Conservation (phyloP, 2,329 filamentous ascomycete species). For the Catunica adiposa region DNA sequence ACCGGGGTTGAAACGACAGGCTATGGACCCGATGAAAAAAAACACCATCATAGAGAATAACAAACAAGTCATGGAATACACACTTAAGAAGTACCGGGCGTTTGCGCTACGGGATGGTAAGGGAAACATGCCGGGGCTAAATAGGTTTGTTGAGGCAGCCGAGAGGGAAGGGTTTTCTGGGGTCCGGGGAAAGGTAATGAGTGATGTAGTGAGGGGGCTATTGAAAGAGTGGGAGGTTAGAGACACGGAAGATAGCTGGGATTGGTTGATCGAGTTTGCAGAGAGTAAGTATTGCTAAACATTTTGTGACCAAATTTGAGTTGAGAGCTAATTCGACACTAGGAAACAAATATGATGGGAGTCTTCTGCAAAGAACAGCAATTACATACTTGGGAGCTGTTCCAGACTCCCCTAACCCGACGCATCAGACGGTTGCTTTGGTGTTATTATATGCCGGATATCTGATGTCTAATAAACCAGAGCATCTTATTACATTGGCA, state of each 20-base stretch:
- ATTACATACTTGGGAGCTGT: not conserved
- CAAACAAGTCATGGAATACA: not conserved
- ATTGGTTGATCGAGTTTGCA: slow-evolving; percentile 4
- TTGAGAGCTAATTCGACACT: not conserved
- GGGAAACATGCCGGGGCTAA: slow-evolving; percentile 2
- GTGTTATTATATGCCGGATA: not conserved
- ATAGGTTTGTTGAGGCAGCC: slow-evolving; percentile 6
- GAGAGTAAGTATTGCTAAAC: slow-evolving; percentile 1
- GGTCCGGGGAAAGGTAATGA: slow-evolving; percentile 7
- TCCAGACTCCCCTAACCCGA: not conserved
- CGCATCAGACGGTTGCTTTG: not conserved
- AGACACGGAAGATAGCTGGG: slow-evolving; percentile 5
- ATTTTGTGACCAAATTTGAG: not conserved
- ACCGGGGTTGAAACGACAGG: not conserved
- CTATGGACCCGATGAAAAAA: not conserved
- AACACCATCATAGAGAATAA: not conserved
- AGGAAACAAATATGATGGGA: not conserved
- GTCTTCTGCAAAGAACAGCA: not conserved
- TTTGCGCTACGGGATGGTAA: not conserved
- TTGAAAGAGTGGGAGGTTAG: not conserved
- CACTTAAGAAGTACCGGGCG: not conserved
- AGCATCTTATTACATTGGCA: not conserved
- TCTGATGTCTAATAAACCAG: not conserved
- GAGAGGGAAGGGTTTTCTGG: not conserved
- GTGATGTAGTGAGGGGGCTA: slow-evolving; percentile 4